Percentiles rank a stretch among this genome's conserved stretches.
Evolutionary conservation across 345 rosid species (phyloP).

Genomic region (Psidium guajava): DNA sequence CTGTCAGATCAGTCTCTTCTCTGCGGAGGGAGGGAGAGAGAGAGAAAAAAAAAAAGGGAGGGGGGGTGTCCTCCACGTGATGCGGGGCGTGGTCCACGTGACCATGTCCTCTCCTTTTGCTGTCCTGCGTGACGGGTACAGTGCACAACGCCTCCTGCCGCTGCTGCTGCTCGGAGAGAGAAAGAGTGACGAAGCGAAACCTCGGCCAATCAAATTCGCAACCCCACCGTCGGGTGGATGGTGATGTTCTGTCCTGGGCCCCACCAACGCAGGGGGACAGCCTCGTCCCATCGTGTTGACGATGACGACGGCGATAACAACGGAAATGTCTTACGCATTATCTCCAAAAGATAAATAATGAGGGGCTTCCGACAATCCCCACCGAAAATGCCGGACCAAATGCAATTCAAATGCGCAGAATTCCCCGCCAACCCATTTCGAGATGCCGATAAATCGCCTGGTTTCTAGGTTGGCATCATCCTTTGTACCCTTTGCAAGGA

Average conservation of each 20-base stretch:
- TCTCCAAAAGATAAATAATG: background rate
- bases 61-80: constrained; percentile 45
- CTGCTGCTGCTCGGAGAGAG: background rate
- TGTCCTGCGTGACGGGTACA: background rate
- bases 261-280: background rate
- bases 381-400: background rate
- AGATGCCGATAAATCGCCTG: no score
- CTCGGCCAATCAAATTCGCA: background rate
- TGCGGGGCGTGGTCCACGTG: constrained; percentile 28
- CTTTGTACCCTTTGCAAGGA: no score
- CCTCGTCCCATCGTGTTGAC: background rate
- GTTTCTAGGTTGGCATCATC: no score
- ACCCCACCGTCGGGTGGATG: background rate
- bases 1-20: background rate
- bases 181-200: background rate
- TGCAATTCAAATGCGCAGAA: background rate
- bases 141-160: background rate
- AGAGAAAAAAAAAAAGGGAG: background rate
- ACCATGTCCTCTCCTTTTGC: constrained; percentile 4
- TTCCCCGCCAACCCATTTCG: no score
- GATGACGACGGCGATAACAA: background rate
- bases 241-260: background rate
- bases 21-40: no score
- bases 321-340: no score
- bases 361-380: background rate